Evolutionary conservation across 441 rosid species (phyloP).

Genomic region (Adansonia madagascariensis): DNA sequence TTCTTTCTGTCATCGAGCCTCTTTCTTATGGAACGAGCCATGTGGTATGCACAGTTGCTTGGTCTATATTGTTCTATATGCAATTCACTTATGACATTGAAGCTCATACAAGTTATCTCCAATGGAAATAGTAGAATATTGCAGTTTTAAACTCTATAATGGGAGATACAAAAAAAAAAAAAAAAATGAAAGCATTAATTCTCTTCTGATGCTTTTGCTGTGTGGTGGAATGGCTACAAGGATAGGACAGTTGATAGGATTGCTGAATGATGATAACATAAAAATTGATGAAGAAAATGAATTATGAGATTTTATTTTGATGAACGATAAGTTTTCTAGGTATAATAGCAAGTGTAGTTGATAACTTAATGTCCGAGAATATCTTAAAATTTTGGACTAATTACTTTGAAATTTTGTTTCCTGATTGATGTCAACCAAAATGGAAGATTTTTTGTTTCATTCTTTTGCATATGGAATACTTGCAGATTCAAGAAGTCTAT

Average conservation of each 20-base stretch:
- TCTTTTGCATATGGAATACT: conserved; percentile 26
- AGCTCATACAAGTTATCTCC: not conserved
- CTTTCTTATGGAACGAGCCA: conserved; percentile 70
- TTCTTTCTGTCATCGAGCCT: conserved; percentile 51
- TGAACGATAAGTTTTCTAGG: not conserved
- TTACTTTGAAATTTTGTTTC: not conserved
- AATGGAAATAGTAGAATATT: not conserved
- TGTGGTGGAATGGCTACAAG: not conserved
- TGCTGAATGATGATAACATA: not conserved
- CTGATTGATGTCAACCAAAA: conserved; percentile 23
- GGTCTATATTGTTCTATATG: conserved; percentile 4
- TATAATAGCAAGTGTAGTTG: not conserved
- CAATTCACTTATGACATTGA: not conserved
- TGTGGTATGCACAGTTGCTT: conserved; percentile 53
- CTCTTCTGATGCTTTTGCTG: not conserved
- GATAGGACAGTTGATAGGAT: not conserved
- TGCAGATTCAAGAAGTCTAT: conserved; percentile 81
- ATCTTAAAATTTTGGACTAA: not conserved
- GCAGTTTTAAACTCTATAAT: not conserved
- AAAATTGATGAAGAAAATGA: not conserved
- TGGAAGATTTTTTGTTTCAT: conserved; percentile 19
- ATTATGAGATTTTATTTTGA: not conserved
- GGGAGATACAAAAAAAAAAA: not conserved
- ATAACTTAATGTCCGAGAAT: not conserved
- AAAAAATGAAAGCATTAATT: not conserved